phyloP scores from a whole-genome alignment of 768 basidiomycete genomes.

The Candolleomyces eurysporus region DNA sequence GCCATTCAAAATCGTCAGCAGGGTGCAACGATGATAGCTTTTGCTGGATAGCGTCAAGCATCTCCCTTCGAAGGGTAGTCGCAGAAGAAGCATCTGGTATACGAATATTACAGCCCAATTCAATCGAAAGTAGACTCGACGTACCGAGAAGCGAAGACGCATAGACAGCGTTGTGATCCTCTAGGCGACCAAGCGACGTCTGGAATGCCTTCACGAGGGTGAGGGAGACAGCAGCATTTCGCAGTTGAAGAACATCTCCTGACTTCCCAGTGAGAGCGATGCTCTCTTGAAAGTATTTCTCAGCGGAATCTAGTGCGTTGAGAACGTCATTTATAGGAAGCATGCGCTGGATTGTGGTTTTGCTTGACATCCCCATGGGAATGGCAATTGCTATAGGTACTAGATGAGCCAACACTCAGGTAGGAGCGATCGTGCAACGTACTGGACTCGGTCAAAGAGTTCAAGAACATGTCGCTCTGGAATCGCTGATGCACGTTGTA shows the following conservation, averaged over 20 bases:
- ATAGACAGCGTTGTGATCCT: conserved; percentile 45
- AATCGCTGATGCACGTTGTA: conserved; percentile 77
- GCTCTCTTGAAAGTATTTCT: conserved; percentile 66
- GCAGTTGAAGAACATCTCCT: conserved; percentile 68
- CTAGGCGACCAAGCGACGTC: conserved; percentile 70
- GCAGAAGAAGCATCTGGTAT: conserved; percentile 67
- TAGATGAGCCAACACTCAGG: neutral
- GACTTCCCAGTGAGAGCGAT: conserved; percentile 51
- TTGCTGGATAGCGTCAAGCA: conserved; percentile 75
- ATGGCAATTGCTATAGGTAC: conserved; percentile 67
- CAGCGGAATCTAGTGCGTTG: conserved; percentile 61
- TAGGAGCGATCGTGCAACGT: conserved; percentile 25
- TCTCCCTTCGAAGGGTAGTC: conserved; percentile 80
- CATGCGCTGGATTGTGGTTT: conserved; percentile 33
- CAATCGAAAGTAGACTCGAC: conserved; percentile 10
- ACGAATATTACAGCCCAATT: neutral
- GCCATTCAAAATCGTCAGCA: conserved; percentile 77
- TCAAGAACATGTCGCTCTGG: conserved; percentile 84
- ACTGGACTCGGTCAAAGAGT: conserved; percentile 91
- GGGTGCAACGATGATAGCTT: conserved; percentile 52
- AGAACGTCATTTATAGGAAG: conserved; percentile 58
- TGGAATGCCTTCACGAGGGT: conserved; percentile 74
- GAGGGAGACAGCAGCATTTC: conserved; percentile 71
- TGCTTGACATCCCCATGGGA: conserved; percentile 71
- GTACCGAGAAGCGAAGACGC: conserved; percentile 65